A percentile compares a stretch with the other conserved stretches of the same genome.
Evolutionary conservation across 805 yeast genomes (phyloP).

Genomic region (Candida germanica): DNA sequence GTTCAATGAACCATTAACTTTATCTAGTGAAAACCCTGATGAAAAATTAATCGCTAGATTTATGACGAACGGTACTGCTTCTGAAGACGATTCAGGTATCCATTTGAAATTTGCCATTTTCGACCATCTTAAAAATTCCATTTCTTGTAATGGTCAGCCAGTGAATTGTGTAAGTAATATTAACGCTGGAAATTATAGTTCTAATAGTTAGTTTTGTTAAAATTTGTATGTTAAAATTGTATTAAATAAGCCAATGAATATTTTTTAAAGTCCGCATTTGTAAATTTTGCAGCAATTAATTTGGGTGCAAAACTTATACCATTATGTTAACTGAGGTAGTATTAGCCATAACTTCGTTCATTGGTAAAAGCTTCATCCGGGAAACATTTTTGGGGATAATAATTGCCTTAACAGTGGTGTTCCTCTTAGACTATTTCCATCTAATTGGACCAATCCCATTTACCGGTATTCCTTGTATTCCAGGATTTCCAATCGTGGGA

Average conservation of each 20-base stretch:
- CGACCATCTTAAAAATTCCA: constrained; percentile 5
- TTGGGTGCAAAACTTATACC: background rate
- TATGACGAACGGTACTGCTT: constrained; percentile 66
- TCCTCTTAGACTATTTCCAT: background rate
- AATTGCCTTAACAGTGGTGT: background rate
- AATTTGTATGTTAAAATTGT: background rate
- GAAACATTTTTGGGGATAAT: background rate
- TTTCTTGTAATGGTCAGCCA: constrained; percentile 10
- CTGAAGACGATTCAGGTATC: constrained; percentile 74
- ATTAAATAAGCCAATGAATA: background rate
- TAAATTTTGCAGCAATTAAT: constrained; percentile 2
- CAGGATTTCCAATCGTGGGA: constrained; percentile 52
- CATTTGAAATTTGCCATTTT: constrained; percentile 53
- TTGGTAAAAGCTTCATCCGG: background rate
- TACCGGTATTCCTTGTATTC: constrained; percentile 34
- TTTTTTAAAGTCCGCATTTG: background rate
- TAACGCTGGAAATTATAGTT: constrained; percentile 14
- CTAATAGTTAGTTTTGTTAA: constrained; percentile 6
- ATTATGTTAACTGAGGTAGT: too few relatives aligned
- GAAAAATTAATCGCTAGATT: constrained; percentile 83
- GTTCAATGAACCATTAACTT: constrained; percentile 41
- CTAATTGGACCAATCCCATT: background rate
- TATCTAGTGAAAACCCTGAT: constrained; percentile 41
- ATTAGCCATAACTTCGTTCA: too few relatives aligned
- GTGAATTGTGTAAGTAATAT: constrained; percentile 11